Evolutionary conservation across 2,329 filamentous ascomycete species (phyloP), one percentile per base, ranked within the genome.

Genomic region (Emydomyces testavorans): DNA sequence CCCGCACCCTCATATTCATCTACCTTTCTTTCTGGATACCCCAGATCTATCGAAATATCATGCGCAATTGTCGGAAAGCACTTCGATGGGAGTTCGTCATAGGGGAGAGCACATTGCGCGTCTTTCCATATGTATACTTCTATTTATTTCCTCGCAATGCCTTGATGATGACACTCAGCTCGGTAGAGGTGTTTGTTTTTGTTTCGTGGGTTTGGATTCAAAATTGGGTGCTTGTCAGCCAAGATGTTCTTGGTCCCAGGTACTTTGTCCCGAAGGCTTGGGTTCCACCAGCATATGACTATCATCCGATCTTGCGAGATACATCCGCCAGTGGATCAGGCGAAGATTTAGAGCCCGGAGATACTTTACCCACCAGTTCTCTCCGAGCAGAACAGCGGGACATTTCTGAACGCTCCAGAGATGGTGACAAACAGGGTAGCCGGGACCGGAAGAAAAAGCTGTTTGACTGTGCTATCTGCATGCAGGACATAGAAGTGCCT

Each of bases 381-480:
- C 74, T 87, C 13, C 72, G 78, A 15, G 69, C 66, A 4, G 64
- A 68, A 44, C 65, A 66, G 51, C 57, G 63, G 29, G 67, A 70
- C 36, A 52, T 56, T 20, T 54, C 65, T 4, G 57, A 63, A 31
- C 62, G 58, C 32, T 64, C 65, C 24, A 53, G 54, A 46, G 57
- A 51, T 35, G 31, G 10, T 67, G 59, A 61, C 16, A 53, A 53
- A n/a, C 64, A 64, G 32, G 66, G 67, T 41, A 66, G 70, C 52
- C 74, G 70, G 34, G 57, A 60, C 8, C 57, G 60, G 24, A 74
- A 78, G 64, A 76, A 72, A 58, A 74, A 74, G 32, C 61, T 76
- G 1, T 92, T 94, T 51, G 89, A 96, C 68, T 98, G 92, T 65
- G 87, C 89, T 15, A 95, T 98, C 56, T 98, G 92, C 63, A 84